Base-by-base conservation (phyloP, 176 grass and related monocot species). In the Aegilops tauschii region DNA sequence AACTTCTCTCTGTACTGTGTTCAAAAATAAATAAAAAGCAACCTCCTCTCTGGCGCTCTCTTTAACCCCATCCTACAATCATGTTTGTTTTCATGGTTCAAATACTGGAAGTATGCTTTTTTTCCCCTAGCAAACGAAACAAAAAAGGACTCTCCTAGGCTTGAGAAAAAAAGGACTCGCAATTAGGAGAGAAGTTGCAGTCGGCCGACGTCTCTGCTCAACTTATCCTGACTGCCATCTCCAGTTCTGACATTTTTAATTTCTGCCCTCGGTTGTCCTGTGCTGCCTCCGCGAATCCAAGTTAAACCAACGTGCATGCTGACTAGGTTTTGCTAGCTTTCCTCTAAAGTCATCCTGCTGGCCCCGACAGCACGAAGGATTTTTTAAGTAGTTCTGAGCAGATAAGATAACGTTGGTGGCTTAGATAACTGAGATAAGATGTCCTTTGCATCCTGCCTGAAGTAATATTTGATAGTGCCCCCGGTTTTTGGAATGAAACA, bases 391-490 rank as follows among this genome's bases (percentile, higher is more conserved):
- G 18, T 23, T 76, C 14, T 40, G 17, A 70, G 49, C 21, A 69
- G 76, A 87, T 84, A 84, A 69, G 81, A 80, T 84, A 84, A 12
- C 36, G 67, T 81, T 76, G 17, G 12, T 47, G 17, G 45, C 32
- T 39, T 36, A 75, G 75, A 87, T 86, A 87, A 80, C 31, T 37
- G 12, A 68, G 89, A 87, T 83, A 87, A 80, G 81, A 3, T 66
- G 80, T 84, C 47, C 79, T 69, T 16, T 81, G 77, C 54, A 32
- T 69, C 61, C 9, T 21, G 73, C 28, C 36, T 47, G 9, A n/a
- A 69, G 75, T 80, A 76, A 65, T 81, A 65, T 81, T 70, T 82
- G 5, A 45, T 76, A 78, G 3, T 84, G 31, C 65, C 65, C 42
- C 8, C 0, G 27, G 80, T 54, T 65, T 85, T 86, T 9, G 17